Base-by-base conservation (phyloP, 805 yeast genomes). In the Candida vaughaniae region DNA sequence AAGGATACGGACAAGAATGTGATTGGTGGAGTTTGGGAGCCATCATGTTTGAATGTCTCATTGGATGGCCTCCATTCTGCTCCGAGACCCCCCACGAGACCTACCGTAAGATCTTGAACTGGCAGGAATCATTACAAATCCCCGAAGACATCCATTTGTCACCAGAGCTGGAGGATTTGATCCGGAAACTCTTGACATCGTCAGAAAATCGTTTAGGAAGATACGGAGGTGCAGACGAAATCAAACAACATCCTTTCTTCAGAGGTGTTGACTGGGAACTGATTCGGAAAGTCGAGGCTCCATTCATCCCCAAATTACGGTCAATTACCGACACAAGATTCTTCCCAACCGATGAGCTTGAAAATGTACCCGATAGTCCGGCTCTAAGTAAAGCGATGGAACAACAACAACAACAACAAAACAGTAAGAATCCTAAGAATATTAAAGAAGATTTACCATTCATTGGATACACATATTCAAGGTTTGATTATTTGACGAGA, bases 1-100 rank as follows among this genome's bases (percentile, higher is more conserved):
- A 89, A 65, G 97, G 97, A 4, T 89, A 89, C 61, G 95, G 96
- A 9, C 95, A 88, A 64, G 96, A 89, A 56, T 89, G 97, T 64
- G 97, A 89, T 61, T 89, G 97, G 97, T 89, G 97, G 97, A 85
- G 95, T 6, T 64, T 89, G 30, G 97, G 97, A 20, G 95, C 96
- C 1, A 89, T 89, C 55, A 90, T 89, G 97, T 89, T 84, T 62
- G 97, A 89, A 71, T 89, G 97, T 66, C 67, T 89, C 44, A 85
- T 89, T 42, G 97, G 97, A 22, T 89, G 96, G 95, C 96, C 97
- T 17, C 97, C 97, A 31, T 89, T 89, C 61, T 89, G 96, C 65
- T 82, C 93, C 0, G 96, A 89, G 53, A 85, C 95, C 8, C 95
- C 96, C 8, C 95, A 87, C 43, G 97, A 89, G 49, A 89, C 97